Evolutionary conservation across 768 basidiomycete species (phyloP), one percentile per base, ranked within the genome.

Genomic region (Hypsizygus marmoreus): DNA sequence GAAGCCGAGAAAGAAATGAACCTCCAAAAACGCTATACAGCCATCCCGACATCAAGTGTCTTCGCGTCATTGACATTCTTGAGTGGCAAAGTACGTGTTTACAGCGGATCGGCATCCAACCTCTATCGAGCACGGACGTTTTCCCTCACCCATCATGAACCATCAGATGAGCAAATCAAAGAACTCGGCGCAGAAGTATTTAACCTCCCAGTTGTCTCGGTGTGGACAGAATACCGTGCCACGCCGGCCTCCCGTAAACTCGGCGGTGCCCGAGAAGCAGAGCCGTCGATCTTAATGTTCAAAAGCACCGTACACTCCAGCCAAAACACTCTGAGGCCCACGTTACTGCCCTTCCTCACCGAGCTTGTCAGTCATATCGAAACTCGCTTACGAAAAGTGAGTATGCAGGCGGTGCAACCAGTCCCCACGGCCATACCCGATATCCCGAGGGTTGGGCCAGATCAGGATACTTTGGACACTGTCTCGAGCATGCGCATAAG

Each of bases 301-400:
- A 93, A 91, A 62, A 79, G 81, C 57, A 88, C 89, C n/a, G 79
- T 98, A 16, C 90, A 94, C 59, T 85, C 88, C 0, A 97, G 93
- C 59, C 79, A 84, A 49, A 98, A 98, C 60, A 84, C 79, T 2
- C 71, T 98, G 19, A 70, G 84, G 34, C 95, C 95, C 0, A 84
- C 80, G 4, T 69, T 97, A 8, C 71, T 98, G 7, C 90, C 89
- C 3, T 97, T 97, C 69, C 64, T 97, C 28, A 81, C 87, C 0
- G 86, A 91, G 45, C 68, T 95, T 20, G 76, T 87, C 40, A 72
- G 76, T 19, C 80, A 79, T 32, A 69, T 94, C 24, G 90, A 95
- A 61, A 61, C 63, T 31, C 84, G 88, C 2, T 74, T 92, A 71
- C 80, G 83, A 28, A 80, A 72, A 62, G 61, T 72, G 30, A 78